Percentiles rank a stretch among this genome's conserved stretches.
These are phyloP conservation scores for Suhomyces emberorum DNA, from an alignment of 805 yeast genomes.

Conservation along the genomic window DNA sequence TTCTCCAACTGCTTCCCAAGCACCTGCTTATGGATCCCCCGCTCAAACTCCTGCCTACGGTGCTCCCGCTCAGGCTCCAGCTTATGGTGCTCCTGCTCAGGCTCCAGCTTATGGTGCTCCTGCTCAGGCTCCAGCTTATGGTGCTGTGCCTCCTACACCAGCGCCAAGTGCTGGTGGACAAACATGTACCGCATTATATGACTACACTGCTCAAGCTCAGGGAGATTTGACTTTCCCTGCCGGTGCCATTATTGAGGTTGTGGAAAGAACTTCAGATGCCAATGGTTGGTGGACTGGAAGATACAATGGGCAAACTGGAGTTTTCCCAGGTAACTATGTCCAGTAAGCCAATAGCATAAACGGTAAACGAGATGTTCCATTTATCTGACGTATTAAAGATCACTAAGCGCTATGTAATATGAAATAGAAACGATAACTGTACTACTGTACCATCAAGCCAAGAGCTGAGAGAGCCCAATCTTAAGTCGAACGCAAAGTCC, in stretches of 20 bases:
- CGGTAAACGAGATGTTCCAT: too few relatives aligned
- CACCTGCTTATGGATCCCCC: slow-evolving; percentile 10
- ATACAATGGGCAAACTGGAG: slow-evolving; percentile 80
- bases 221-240: slow-evolving; percentile 89
- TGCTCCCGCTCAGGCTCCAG: slow-evolving; percentile 14
- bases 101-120: slow-evolving; percentile 9
- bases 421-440: too few relatives aligned
- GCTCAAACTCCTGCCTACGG: slow-evolving; percentile 12
- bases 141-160: slow-evolving; percentile 25
- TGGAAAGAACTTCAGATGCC: slow-evolving; percentile 76
- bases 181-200: slow-evolving; percentile 86
- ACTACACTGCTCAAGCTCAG: slow-evolving; percentile 86
- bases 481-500: too few relatives aligned
- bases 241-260: slow-evolving; percentile 80
- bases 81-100: slow-evolving; percentile 27
- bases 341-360: too few relatives aligned
- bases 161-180: slow-evolving; percentile 40
- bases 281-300: slow-evolving; percentile 99
- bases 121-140: slow-evolving; percentile 20
- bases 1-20: slow-evolving; percentile 9
- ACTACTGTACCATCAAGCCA: too few relatives aligned
- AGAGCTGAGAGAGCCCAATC: too few relatives aligned
- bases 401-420: too few relatives aligned
- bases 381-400: too few relatives aligned
- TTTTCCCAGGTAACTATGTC: slow-evolving; percentile 96